phyloP scores from a whole-genome alignment of 2,329 filamentous ascomycete species.

The Trichoderma sp. region DNA sequence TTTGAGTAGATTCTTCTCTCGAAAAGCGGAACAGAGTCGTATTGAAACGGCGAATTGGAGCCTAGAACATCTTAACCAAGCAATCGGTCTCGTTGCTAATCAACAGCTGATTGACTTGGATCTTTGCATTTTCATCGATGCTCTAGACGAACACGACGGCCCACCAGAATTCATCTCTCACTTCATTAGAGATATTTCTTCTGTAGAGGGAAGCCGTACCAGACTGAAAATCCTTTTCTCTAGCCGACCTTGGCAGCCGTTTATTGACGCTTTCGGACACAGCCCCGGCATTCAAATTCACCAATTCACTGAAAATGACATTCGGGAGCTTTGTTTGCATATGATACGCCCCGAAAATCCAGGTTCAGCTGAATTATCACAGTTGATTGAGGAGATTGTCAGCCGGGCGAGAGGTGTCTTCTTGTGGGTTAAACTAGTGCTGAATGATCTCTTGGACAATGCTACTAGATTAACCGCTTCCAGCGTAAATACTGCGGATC shows the following conservation, averaged over 20 bases:
- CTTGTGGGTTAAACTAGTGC: background rate
- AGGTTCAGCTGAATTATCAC: background rate
- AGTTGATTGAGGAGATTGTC: background rate
- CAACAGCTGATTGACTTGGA: conserved; percentile 1
- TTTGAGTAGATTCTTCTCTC: background rate
- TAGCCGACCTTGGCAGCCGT: background rate
- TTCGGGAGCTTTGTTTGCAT: background rate
- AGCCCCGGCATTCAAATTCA: background rate
- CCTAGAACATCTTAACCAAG: background rate
- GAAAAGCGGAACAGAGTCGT: background rate
- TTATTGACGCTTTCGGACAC: background rate
- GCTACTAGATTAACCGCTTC: background rate
- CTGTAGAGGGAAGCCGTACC: background rate
- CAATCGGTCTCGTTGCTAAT: background rate
- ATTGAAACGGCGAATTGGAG: background rate
- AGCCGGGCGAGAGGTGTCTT: background rate
- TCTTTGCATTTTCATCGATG: conserved; percentile 9
- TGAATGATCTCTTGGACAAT: background rate
- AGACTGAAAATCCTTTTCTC: conserved; percentile 8
- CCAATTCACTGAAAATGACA: background rate
- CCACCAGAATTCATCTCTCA: background rate
- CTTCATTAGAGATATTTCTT: background rate
- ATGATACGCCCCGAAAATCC: background rate
- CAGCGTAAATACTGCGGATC: fast-evolving
- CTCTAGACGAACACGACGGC: conserved; percentile 12